These are phyloP conservation scores for Neofusicoccum ribis DNA, from an alignment of 2,329 filamentous ascomycete genomes.

Conservation along the genomic window DNA sequence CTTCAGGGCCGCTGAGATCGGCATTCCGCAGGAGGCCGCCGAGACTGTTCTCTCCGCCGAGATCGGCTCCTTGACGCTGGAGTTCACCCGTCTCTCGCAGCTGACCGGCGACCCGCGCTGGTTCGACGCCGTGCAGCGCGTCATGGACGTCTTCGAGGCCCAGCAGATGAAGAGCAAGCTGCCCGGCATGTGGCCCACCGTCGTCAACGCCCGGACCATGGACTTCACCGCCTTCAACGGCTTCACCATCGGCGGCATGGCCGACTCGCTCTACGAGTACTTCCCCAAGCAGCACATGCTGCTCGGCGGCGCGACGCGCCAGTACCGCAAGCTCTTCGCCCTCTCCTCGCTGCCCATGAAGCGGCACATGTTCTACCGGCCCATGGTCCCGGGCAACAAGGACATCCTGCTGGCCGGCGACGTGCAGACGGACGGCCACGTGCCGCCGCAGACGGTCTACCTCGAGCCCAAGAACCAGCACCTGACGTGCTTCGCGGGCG, in stretches of 20 bases:
- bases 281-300: conserved; percentile 42
- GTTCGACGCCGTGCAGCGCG: conserved; percentile 37
- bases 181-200: conserved; percentile 40
- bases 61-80: conserved; percentile 47
- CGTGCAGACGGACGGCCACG: conserved; percentile 29
- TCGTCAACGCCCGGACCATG: conserved; percentile 37
- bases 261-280: conserved; percentile 42
- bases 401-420: conserved; percentile 35
- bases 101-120: conserved; percentile 37
- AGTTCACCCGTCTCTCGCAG: conserved; percentile 41
- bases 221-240: conserved; percentile 30
- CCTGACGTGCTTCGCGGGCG: conserved; percentile 60
- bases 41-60: conserved; percentile 47
- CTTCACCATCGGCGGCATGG: conserved; percentile 40
- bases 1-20: conserved; percentile 27
- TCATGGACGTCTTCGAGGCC: conserved; percentile 34
- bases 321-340: conserved; percentile 57
- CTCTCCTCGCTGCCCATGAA: conserved; percentile 49
- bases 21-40: conserved; percentile 41
- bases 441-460: conserved; percentile 22
- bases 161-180: conserved; percentile 33
- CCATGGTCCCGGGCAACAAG: conserved; percentile 38
- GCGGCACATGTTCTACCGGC: conserved; percentile 51
- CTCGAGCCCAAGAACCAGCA: conserved; percentile 35
- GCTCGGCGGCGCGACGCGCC: conserved; percentile 43